Base-by-base conservation (phyloP, 495 filamentous ascomycete genomes). In the Letharia columbiana region DNA sequence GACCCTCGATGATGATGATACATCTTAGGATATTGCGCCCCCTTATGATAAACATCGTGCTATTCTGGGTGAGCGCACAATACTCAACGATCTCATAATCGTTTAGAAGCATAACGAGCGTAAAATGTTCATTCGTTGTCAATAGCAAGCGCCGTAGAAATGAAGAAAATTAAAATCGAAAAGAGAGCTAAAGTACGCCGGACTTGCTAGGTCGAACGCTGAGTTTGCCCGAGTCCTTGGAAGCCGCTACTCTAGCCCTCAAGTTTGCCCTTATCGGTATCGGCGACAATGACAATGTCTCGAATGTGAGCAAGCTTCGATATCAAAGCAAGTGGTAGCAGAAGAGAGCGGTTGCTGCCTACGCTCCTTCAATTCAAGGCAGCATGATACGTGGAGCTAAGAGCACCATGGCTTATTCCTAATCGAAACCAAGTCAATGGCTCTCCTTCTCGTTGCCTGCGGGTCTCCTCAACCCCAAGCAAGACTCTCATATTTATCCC, bases 401-500 rank as follows among this genome's bases (percentile, higher is more conserved):
- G 49, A 31, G 49, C 17, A 62, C 17, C 15, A 39, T 40, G 62
- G 62, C 40, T 28, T 28, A 39, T 8, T 47, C 23, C 45, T 58
- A 35, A 37, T 68, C 37, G 62, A 41, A 49, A 45, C 33, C 64
- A 68, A 50, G 0, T 58, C 67, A 40, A 61, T 66, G 67, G 47
- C 49, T 40, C 61, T 66, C 60, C 58, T 68, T 23, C 59, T 63
- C 57, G 39, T 61, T 33, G 58, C 59, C 37, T 50, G 28, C 33
- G 58, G 63, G 17, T 63, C 45, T 47, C 58, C 67, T 66, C 57
- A 11, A 44, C 73, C 75, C 33, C 74, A 75, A 57, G 75, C 75
- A 20, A 73, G 73, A 28, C 59, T 67, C 59, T 75, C 78, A 40
- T 81, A 80, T 69, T 67, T 80, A 40, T 75, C 72, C 17, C 74